Percentiles rank a stretch among this genome's conserved stretches.
These are phyloP conservation scores for Nicotiana otophora DNA, from an alignment of 257 asterid genomes.

Conservation along the genomic window DNA sequence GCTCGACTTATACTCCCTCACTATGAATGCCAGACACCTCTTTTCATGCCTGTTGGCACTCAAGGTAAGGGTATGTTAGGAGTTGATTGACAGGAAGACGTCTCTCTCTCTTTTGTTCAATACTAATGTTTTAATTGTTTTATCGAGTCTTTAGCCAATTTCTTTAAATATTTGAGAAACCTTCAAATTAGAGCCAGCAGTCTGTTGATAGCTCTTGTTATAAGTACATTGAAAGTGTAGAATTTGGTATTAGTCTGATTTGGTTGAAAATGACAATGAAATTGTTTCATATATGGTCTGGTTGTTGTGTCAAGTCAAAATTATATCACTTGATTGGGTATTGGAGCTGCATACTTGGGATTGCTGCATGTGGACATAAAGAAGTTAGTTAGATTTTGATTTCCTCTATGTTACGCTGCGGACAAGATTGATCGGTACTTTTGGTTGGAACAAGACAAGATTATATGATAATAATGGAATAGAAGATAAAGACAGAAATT, in stretches of 20 bases:
- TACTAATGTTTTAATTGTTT: background rate
- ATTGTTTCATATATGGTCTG: background rate
- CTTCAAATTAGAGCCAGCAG: background rate
- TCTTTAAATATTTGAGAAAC: background rate
- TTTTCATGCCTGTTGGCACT: conserved; percentile 99
- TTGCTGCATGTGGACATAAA: background rate
- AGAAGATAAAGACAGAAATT: too few species aligned
- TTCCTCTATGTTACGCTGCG: background rate
- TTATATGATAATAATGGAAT: too few species aligned
- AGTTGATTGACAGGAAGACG: background rate
- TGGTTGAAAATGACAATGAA: background rate
- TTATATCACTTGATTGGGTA: background rate
- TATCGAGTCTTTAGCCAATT: background rate
- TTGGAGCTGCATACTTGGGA: background rate
- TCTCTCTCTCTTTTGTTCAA: background rate
- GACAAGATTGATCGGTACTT: background rate
- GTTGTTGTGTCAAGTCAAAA: background rate
- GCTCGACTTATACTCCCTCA: conserved; percentile 90
- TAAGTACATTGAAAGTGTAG: background rate
- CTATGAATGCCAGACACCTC: conserved; percentile 75
- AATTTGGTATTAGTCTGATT: background rate
- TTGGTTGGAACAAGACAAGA: background rate
- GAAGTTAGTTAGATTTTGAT: background rate
- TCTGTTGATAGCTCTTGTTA: background rate
- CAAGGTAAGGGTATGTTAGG: conserved; percentile 52